Conservation (phyloP, 768 basidiomycete genomes). For the Guyanaporus albipodus region DNA sequence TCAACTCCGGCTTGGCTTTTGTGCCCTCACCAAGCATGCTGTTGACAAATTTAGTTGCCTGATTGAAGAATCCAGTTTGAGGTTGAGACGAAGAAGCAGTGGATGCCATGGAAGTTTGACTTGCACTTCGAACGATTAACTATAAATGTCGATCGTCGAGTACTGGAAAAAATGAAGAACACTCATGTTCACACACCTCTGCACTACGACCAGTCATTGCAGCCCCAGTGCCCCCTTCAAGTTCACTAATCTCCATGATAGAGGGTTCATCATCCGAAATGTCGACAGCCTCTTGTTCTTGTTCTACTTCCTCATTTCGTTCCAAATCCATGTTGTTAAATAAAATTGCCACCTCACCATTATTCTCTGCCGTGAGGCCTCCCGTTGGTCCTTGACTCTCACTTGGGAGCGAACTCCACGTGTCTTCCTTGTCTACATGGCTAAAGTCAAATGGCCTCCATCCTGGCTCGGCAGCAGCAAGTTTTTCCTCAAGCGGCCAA, state of each 20-base stretch:
- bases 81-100: conserved; percentile 35
- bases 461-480: conserved; percentile 46
- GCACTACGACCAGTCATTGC: conserved; percentile 37
- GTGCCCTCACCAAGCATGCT: conserved; percentile 66
- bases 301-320: conserved; percentile 9
- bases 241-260: conserved; percentile 29
- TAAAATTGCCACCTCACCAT: not conserved
- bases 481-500: conserved; percentile 70
- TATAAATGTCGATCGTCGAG: conserved; percentile 13
- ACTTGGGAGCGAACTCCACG: conserved; percentile 70
- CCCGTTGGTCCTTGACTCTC: conserved; percentile 44
- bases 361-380: conserved; percentile 15
- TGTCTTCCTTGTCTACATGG: conserved; percentile 61
- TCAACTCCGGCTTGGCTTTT: conserved; percentile 73
- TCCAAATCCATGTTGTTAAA: conserved; percentile 8
- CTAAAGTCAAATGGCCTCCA: conserved; percentile 60
- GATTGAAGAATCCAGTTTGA: conserved; percentile 61
- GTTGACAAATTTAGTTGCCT: conserved; percentile 65
- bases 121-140: conserved; percentile 40
- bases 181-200: conserved; percentile 36
- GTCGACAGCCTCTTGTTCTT: conserved; percentile 25
- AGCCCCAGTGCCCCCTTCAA: conserved; percentile 39
- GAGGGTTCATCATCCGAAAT: conserved; percentile 34
- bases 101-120: conserved; percentile 54
- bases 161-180: not conserved